Evolutionary conservation across 1,284 basidiomycete genomes (phyloP).

Genomic region (Malassezia dermatis): DNA sequence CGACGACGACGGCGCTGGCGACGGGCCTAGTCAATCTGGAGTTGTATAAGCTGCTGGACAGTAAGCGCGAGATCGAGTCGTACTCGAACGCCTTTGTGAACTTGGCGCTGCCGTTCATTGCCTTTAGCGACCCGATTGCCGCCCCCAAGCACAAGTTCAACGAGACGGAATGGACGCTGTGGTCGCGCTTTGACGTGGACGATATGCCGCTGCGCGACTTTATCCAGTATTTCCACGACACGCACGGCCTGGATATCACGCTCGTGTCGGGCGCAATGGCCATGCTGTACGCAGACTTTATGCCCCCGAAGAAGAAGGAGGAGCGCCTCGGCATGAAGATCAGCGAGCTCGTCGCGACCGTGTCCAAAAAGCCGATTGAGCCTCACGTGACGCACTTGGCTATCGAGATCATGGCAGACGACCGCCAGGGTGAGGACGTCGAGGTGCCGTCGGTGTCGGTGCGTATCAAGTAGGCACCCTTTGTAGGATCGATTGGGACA

Average conservation of each 20-base stretch:
- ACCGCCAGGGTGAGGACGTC: conserved; percentile 67
- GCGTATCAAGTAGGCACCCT: conserved; percentile 6
- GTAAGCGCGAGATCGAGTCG: conserved; percentile 79
- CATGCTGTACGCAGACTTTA: conserved; percentile 74
- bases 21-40: conserved; percentile 92
- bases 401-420: conserved; percentile 86
- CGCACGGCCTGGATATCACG: conserved; percentile 76
- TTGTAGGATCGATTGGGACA: not conserved
- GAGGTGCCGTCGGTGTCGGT: conserved; percentile 48
- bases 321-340: conserved; percentile 53
- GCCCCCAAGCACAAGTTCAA: conserved; percentile 53
- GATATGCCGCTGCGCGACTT: conserved; percentile 83
- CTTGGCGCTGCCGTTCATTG: conserved; percentile 94
- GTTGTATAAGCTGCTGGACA: conserved; percentile 88
- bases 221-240: conserved; percentile 68
- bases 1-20: conserved; percentile 90
- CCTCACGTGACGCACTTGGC: conserved; percentile 61
- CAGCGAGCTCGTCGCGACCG: conserved; percentile 77
- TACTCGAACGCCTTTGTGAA: conserved; percentile 97
- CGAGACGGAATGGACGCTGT: conserved; percentile 86
- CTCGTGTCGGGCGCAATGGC: conserved; percentile 97
- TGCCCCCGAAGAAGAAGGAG: conserved; percentile 40
- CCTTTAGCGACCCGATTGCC: conserved; percentile 93
- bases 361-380: conserved; percentile 54
- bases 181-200: conserved; percentile 83